These are phyloP conservation scores for Bacterosira constricta DNA, from an alignment of 108 stramenopile species.

Conservation along the genomic window DNA sequence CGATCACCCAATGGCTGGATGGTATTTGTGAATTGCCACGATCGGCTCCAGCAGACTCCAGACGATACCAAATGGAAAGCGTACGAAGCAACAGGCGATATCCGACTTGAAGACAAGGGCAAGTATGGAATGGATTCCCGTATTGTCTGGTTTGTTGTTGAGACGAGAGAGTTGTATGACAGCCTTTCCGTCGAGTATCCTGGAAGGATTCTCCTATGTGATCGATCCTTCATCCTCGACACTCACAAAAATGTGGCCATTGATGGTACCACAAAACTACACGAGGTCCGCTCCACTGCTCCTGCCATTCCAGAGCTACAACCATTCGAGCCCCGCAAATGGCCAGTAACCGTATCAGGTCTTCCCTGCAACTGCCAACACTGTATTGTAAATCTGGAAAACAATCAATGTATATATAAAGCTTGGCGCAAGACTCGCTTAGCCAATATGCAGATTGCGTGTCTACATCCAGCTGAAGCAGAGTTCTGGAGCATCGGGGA, in stretches of 20 bases:
- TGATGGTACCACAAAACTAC: background rate
- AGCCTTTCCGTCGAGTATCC: background rate
- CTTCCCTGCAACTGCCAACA: constrained; percentile 1
- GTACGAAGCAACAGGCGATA: background rate
- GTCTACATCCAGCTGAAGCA: no score
- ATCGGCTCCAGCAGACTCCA: no score
- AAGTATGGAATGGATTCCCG: constrained; percentile 9
- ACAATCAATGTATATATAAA: no score
- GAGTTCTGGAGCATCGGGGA: no score
- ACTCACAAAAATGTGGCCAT: background rate
- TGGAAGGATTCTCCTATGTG: constrained; percentile 11
- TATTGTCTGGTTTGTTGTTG: constrained; percentile 6
- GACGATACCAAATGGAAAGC: constrained; percentile 2
- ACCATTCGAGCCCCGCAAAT: background rate
- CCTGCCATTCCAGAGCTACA: background rate
- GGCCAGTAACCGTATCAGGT: background rate
- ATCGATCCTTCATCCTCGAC: constrained; percentile 1
- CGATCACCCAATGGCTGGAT: background rate
- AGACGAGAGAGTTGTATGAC: constrained; percentile 9
- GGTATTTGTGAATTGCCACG: no score
- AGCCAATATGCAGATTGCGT: no score
- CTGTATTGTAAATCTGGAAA: no score
- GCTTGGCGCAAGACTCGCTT: no score
- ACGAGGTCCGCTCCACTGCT: constrained; percentile 4
- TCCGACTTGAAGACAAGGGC: constrained; percentile 1